Evolutionary conservation across 78 protist genomes (phyloP), one percentile per base, ranked within the genome.

Genomic region (Parvularia atlantis): DNA sequence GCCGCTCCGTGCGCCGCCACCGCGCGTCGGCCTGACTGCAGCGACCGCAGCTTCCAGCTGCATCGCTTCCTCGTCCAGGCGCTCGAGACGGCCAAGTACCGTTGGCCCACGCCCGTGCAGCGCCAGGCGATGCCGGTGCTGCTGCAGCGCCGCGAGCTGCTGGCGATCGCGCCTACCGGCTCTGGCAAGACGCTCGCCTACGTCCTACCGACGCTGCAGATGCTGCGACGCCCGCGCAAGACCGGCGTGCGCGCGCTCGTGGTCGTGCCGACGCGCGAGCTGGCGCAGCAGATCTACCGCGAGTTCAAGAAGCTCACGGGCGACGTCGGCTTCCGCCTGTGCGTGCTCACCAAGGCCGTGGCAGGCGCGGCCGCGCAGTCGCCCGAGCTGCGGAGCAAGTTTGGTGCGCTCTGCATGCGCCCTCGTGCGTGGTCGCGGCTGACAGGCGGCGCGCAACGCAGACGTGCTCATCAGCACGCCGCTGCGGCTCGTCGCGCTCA

Each of bases 171-270:
- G 30, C 95, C 91, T 50, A 93, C 97, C 5, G 97, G 97, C 53
- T 82, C 92, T 14, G 97, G 97, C 48, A 93, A 93, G 79, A 93
- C 97, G 40, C 79, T 80, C 13, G 88, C 96, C 22, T 93, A 78
- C 41, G 35, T 71, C 33, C 0, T 88, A 17, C 96, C 97, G 31
- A 30, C 89, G 26, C 72, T 93, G 28, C 60, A 35, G 30, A 10
- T 53, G 28, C 46, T 90, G 30, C 17, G 43, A 30, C 59, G 26
- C 31, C 84, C 80, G 50, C 10, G 1, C 33, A 40, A 48, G 40
- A 70, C 17, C 6, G 92, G 88, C 22, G 40, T 81, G 67, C 63
- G 91, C 30, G 89, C 89, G 22, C 71, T 91, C 30, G 39, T 88
- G n/a, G 48, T 91, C 28, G 79, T 84, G 26, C 95, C 95, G 50